Evolutionary conservation across 2,329 filamentous ascomycete species (phyloP).

Genomic region (Myriosclerotinia scirpicola): DNA sequence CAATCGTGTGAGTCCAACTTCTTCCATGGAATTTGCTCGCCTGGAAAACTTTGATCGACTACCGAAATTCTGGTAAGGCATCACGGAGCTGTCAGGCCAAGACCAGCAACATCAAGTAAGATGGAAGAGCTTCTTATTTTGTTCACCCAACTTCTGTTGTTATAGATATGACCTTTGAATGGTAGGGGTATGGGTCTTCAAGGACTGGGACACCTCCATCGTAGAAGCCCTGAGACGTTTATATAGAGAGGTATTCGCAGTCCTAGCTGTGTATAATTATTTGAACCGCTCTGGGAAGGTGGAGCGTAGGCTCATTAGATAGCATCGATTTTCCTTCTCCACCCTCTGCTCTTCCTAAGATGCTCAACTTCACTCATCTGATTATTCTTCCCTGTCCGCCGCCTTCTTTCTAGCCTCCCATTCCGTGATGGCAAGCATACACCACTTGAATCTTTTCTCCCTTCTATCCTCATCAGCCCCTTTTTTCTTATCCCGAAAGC

Average conservation of each 20-base stretch:
- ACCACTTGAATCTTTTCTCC: conserved; percentile 11
- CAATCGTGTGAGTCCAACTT: not conserved
- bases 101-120: not conserved
- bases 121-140: not conserved
- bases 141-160: not conserved
- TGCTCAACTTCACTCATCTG: not conserved
- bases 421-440: conserved; percentile 18
- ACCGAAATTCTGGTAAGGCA: not conserved
- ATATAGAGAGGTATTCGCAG: not conserved
- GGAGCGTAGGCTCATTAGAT: not conserved
- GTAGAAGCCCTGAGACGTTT: not conserved
- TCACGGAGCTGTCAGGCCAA: not conserved
- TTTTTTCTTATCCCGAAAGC: not conserved
- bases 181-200: not conserved
- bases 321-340: not conserved
- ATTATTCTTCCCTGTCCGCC: no score
- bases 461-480: not conserved
- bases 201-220: not conserved
- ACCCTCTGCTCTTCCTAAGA: not conserved
- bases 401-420: conserved; percentile 14
- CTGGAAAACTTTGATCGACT: not conserved
- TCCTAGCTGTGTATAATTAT: not conserved
- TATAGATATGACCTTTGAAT: not conserved
- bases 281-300: not conserved
- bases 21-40: not conserved